Evolutionary conservation across 768 basidiomycete genomes (phyloP).

Genomic region (Baorangia bicolor): DNA sequence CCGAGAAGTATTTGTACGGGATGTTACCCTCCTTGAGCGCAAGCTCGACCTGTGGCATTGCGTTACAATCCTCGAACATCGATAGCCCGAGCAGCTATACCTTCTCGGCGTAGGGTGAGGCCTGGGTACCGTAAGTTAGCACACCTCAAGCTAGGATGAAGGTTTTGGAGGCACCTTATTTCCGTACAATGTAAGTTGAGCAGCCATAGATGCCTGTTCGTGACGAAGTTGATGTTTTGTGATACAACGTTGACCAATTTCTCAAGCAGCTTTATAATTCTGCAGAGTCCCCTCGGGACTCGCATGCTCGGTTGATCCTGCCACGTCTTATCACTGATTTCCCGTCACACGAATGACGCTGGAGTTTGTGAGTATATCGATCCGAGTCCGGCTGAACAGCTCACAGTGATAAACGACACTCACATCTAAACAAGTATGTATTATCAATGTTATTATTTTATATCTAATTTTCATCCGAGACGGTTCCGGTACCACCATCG

Average conservation of each 20-base stretch:
- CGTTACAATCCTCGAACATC: background rate
- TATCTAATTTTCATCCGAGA: too few species aligned
- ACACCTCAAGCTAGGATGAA: background rate
- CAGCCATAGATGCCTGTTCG: background rate
- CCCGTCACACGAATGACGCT: too few species aligned
- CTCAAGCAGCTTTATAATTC: background rate
- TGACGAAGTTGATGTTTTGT: background rate
- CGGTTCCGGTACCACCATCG: too few species aligned
- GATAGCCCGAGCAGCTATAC: background rate
- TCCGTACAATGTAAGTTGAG: background rate
- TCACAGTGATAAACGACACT: too few species aligned
- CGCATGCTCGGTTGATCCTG: too few species aligned
- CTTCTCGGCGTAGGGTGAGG: background rate
- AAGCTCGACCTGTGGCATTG: conserved; percentile 44
- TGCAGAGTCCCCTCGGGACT: too few species aligned
- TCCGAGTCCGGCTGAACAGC: too few species aligned
- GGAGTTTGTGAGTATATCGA: too few species aligned
- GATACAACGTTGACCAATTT: background rate
- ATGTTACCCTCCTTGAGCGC: conserved; percentile 55
- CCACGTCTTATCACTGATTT: too few species aligned
- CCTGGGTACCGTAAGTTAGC: background rate
- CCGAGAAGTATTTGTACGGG: conserved; percentile 46
- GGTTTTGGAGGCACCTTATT: background rate
- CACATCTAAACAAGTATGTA: too few species aligned
- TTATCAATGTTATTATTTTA: too few species aligned